Evolutionary conservation across 2,329 filamentous ascomycete species (phyloP), one percentile per base, ranked within the genome.

Genomic region (Fusarium keratoplasticum): DNA sequence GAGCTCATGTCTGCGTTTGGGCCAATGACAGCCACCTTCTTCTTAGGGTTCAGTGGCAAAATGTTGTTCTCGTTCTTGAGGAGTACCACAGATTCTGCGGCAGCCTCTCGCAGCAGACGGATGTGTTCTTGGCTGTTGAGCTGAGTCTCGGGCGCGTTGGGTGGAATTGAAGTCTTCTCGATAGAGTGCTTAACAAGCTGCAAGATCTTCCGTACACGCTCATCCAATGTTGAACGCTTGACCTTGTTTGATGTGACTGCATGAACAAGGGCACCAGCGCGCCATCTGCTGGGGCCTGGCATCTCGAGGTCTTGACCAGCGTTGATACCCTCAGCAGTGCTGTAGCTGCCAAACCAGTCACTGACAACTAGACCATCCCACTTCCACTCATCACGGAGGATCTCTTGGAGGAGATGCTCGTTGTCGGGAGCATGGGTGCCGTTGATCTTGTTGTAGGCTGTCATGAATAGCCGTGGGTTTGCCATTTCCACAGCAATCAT

Each of bases 41-140:
- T 72, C 44, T 25, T 35, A 0, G 63, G 54, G 44, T 61, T 42
- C 25, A 72, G 31, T 0, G 70, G 70, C 7, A 72, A 52, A 13
- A 72, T 55, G 29, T 58, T 61, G 7, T 35, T 40, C 2, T 72
- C 52, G 31, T 72, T 72, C 38, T 72, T 72, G 25, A 72, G 47
- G 25, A 93, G 84, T 1, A 93, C 90, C 16, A 92, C 88, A 1
- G 88, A 89, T 67, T 92, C 88, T 0, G 87, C 86, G 3, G 90
- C 89, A 7, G 80, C 54, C 81, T 81, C 70, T 81, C 83, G 20
- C 76, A 80, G 8, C 58, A 80, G 67, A 78, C 70, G 8, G 58
- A 69, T n/a, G 71, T 77, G 36, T 61, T 77, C 67, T 78, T 81
- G 11, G 71, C 66, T 44, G 77, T 61, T 75, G n/a, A 67, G 61